Evolutionary conservation across 164 flowering plant species (phyloP).

Genomic region (Magnolia officinalis): DNA sequence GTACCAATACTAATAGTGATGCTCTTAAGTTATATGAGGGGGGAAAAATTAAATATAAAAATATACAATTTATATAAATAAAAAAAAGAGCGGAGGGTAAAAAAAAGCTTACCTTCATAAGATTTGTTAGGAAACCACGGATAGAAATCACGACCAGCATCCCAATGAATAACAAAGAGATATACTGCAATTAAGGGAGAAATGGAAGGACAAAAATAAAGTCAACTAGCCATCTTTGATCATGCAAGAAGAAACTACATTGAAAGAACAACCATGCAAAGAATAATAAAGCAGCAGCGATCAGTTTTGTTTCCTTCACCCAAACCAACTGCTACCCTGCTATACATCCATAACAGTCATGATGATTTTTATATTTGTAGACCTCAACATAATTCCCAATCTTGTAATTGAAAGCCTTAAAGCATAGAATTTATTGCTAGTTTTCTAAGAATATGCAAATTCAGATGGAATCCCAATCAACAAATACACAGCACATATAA

Average conservation of each 20-base stretch:
- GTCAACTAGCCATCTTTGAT: neutral
- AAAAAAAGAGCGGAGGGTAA: too few relatives aligned
- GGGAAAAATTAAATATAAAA: too few relatives aligned
- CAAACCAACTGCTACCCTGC: neutral
- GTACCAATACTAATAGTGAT: neutral
- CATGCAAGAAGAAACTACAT: neutral
- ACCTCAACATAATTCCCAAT: neutral
- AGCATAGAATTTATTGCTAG: too few relatives aligned
- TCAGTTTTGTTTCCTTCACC: neutral
- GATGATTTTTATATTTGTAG: neutral
- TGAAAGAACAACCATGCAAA: neutral
- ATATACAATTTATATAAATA: too few relatives aligned
- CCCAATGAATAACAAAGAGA: conserved; percentile 90
- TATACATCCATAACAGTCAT: neutral
- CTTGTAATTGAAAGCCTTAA: neutral
- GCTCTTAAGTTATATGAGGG: too few relatives aligned
- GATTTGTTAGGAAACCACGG: conserved; percentile 84
- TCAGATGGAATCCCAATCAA: too few relatives aligned
- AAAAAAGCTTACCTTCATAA: conserved; percentile 72
- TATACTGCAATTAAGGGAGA: conserved; percentile 55
- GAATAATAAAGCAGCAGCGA: neutral
- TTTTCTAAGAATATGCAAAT: too few relatives aligned
- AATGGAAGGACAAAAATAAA: neutral
- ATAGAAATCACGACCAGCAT: conserved; percentile 89
- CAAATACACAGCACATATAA: too few relatives aligned